These are phyloP conservation scores for Metschnikowia henanensis DNA, from an alignment of 805 yeast species.

Conservation along the genomic window DNA sequence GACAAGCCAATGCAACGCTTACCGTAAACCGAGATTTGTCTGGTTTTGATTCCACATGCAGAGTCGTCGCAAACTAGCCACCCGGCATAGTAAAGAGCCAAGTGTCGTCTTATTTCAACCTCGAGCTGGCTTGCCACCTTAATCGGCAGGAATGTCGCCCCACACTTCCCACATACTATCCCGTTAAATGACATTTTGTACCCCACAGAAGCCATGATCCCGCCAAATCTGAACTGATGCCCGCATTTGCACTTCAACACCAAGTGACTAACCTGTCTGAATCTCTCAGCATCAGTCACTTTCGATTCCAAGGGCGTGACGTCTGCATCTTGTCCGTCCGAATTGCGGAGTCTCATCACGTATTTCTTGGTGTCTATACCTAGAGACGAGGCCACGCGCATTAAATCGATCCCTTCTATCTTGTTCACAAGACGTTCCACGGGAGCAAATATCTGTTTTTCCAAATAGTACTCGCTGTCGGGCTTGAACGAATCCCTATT, in stretches of 20 bases:
- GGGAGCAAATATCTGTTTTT: slow-evolving; percentile 88
- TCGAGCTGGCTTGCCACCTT: slow-evolving; percentile 75
- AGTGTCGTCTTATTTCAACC: slow-evolving; percentile 62
- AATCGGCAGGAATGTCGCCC: slow-evolving; percentile 47
- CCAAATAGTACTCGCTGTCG: slow-evolving; percentile 78
- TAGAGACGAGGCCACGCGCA: slow-evolving; percentile 70
- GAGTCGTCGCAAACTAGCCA: slow-evolving; percentile 84
- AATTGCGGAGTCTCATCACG: slow-evolving; percentile 42
- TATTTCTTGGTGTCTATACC: slow-evolving; percentile 76
- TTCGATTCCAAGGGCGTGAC: slow-evolving; percentile 80
- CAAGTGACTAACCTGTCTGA: slow-evolving; percentile 60
- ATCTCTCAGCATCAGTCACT: slow-evolving; percentile 79
- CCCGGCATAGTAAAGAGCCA: slow-evolving; percentile 80
- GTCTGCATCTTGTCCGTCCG: slow-evolving; percentile 30
- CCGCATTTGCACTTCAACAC: slow-evolving; percentile 64
- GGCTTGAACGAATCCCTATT: slow-evolving; percentile 55
- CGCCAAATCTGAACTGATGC: slow-evolving; percentile 63
- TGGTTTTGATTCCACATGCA: slow-evolving; percentile 74
- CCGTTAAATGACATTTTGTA: slow-evolving; percentile 70
- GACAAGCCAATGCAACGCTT: slow-evolving; percentile 71
- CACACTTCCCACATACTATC: slow-evolving; percentile 65
- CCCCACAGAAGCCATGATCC: slow-evolving; percentile 62
- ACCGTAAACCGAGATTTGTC: slow-evolving; percentile 90
- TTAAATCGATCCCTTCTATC: slow-evolving; percentile 83
- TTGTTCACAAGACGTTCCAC: slow-evolving; percentile 83